A percentile compares a stretch with the other conserved stretches of the same genome.
These are phyloP conservation scores for Diaporthe caulivora DNA, from an alignment of 2,329 filamentous ascomycete species.

Conservation along the genomic window DNA sequence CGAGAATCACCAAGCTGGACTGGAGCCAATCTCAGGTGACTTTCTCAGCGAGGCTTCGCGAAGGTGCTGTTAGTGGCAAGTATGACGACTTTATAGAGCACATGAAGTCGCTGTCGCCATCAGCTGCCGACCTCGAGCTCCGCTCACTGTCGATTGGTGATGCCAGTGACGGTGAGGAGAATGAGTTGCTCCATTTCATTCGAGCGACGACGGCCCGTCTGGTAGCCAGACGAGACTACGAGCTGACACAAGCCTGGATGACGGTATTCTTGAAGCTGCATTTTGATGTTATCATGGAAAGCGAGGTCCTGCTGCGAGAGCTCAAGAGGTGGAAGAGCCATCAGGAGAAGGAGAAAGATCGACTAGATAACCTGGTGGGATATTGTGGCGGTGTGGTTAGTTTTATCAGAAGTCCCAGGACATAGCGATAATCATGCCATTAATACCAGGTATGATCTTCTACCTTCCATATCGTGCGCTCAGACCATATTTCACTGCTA, in stretches of 20 bases:
- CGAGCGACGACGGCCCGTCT: constrained; percentile 81
- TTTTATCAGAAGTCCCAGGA: constrained; percentile 77
- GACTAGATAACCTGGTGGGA: constrained; percentile 82
- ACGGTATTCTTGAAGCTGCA: constrained; percentile 90
- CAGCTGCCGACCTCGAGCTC: constrained; percentile 90
- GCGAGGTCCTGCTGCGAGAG: constrained; percentile 65
- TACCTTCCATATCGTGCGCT: neutral
- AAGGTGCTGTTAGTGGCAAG: constrained; percentile 66
- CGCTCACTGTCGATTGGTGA: constrained; percentile 75
- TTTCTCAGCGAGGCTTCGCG: constrained; percentile 69
- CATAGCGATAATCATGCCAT: constrained; percentile 48
- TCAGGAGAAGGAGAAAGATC: constrained; percentile 77
- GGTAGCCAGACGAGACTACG: constrained; percentile 81
- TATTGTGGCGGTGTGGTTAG: constrained; percentile 89
- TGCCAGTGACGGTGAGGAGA: constrained; percentile 61
- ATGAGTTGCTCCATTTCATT: constrained; percentile 85
- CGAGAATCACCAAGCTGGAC: constrained; percentile 78
- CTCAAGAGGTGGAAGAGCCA: constrained; percentile 78
- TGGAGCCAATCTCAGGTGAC: constrained; percentile 67
- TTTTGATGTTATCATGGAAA: constrained; percentile 67
- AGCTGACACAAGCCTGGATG: constrained; percentile 98
- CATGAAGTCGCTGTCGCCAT: constrained; percentile 84
- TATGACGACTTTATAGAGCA: constrained; percentile 80
- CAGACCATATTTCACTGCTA: neutral
- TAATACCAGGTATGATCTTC: neutral